Conservation (phyloP, 2,329 filamentous ascomycete genomes). For the Ilyonectria destructans region DNA sequence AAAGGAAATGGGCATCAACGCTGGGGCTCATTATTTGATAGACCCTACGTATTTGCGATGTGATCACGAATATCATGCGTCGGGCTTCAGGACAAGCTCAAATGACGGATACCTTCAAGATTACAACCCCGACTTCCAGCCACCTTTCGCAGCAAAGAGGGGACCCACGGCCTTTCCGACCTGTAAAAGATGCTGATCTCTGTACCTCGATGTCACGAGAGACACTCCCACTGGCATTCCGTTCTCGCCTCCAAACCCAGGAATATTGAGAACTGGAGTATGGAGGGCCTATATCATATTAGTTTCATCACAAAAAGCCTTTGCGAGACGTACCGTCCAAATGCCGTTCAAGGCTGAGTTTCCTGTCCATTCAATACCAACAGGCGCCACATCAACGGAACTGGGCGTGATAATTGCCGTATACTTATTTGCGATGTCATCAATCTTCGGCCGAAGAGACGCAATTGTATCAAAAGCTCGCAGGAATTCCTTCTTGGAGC, state of each 20-base stretch:
- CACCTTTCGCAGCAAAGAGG: slow-evolving; percentile 10
- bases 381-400: slow-evolving; percentile 70
- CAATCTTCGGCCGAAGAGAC: slow-evolving; percentile 65
- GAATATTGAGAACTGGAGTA: slow-evolving; percentile 37
- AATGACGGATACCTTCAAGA: neutral
- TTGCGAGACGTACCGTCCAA: slow-evolving; percentile 60
- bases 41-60: slow-evolving; percentile 16
- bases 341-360: slow-evolving; percentile 65
- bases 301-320: slow-evolving; percentile 30
- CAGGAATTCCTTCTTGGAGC: slow-evolving; percentile 62
- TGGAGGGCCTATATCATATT: slow-evolving; percentile 30
- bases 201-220: slow-evolving; percentile 33
- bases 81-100: neutral
- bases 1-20: neutral
- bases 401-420: slow-evolving; percentile 72
- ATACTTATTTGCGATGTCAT: slow-evolving; percentile 65
- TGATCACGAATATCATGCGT: neutral
- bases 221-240: slow-evolving; percentile 41
- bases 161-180: slow-evolving; percentile 13
- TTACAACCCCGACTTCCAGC: slow-evolving; percentile 3
- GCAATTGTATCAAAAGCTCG: slow-evolving; percentile 68
- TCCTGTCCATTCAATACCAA: slow-evolving; percentile 66
- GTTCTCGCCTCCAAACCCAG: slow-evolving; percentile 33
- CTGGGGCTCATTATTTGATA: slow-evolving; percentile 4
- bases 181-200: slow-evolving; percentile 37